These are phyloP conservation scores for Penicillium samsonianum DNA, from an alignment of 495 filamentous ascomycete genomes.

Conservation along the genomic window DNA sequence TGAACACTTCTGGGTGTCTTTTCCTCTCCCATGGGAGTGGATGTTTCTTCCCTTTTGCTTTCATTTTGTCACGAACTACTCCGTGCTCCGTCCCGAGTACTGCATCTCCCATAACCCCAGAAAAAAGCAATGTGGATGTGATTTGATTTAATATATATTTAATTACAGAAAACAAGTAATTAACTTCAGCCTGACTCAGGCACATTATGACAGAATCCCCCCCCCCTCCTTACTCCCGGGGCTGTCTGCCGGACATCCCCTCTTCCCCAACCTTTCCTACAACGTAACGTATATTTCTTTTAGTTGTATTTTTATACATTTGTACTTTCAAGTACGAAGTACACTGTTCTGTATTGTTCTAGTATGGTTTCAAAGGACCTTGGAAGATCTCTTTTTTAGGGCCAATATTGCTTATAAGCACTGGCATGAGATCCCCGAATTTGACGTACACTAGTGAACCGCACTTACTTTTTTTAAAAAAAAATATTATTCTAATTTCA, in stretches of 20 bases:
- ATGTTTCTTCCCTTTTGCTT: not conserved
- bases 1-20: not conserved
- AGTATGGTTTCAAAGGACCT: too few species aligned
- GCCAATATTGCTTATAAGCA: not conserved
- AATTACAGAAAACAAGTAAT: conserved; percentile 16
- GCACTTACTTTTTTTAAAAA: not conserved
- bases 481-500: too few species aligned
- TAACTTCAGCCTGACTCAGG: conserved; percentile 33
- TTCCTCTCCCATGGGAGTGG: conserved; percentile 8
- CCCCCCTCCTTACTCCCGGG: conserved; percentile 12
- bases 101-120: not conserved
- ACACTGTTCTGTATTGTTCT: too few species aligned
- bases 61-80: not conserved
- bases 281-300: not conserved
- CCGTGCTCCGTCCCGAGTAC: too few species aligned
- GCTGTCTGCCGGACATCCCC: conserved; percentile 19
- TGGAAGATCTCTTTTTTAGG: not conserved
- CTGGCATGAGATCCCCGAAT: not conserved
- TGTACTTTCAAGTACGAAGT: not conserved
- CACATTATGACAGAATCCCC: conserved; percentile 23
- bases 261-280: not conserved
- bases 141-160: conserved; percentile 20
- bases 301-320: not conserved
- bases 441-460: conserved; percentile 10
- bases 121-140: conserved; percentile 24